Conservation (phyloP, 768 basidiomycete genomes). For the Kockovaella imperatae region DNA sequence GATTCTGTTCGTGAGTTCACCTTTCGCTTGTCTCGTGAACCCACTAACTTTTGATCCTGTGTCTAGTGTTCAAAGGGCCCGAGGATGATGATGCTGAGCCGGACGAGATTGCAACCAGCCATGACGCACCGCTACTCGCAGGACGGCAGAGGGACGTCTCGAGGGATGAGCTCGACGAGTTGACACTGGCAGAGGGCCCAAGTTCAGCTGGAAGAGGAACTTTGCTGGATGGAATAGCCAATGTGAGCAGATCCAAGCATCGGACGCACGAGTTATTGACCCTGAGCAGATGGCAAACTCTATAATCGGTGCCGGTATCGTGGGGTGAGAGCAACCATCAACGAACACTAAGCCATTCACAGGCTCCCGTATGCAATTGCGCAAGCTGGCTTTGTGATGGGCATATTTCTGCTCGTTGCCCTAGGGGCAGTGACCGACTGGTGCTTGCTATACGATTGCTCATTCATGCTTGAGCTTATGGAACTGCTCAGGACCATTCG, state of each 20-base stretch:
- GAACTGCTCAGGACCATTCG: constrained; percentile 77
- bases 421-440: constrained; percentile 68
- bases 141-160: not conserved
- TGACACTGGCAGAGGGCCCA: constrained; percentile 10
- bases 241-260: constrained; percentile 52
- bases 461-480: too few species aligned
- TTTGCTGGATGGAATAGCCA: constrained; percentile 56
- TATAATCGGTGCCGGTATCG: constrained; percentile 80
- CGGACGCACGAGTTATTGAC: not conserved
- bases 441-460: constrained; percentile 10
- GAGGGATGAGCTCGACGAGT: constrained; percentile 11
- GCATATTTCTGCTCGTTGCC: constrained; percentile 68
- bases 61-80: constrained; percentile 10
- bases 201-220: constrained; percentile 38
- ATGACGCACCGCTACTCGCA: not conserved
- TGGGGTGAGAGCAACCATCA: constrained; percentile 18
- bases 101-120: not conserved
- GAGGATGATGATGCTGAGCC: constrained; percentile 2
- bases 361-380: constrained; percentile 89
- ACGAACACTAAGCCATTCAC: not conserved
- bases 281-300: constrained; percentile 84
- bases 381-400: constrained; percentile 88
- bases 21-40: too few species aligned
- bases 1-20: too few species aligned
- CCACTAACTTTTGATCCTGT: too few species aligned